phyloP scores from a whole-genome alignment of 2,329 filamentous ascomycete species.

The Aspergillus texensis region DNA sequence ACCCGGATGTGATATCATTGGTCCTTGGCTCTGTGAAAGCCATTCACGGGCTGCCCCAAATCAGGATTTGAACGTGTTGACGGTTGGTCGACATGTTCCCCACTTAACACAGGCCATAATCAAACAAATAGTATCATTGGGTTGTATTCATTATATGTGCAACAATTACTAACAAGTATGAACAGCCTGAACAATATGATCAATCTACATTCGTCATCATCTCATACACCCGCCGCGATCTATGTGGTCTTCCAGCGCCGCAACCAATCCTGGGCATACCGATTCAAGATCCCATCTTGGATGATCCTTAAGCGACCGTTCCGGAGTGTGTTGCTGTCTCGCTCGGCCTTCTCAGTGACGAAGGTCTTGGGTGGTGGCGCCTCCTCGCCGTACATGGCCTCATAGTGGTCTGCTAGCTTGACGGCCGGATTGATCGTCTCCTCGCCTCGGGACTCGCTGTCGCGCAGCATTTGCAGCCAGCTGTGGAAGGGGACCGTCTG shows the following conservation, averaged over 20 bases:
- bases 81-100: too few species aligned
- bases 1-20: not conserved
- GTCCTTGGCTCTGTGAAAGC: too few species aligned
- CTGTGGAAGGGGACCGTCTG: constrained; percentile 34
- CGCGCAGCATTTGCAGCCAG: constrained; percentile 38
- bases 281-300: constrained; percentile 34
- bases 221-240: not conserved
- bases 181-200: not conserved
- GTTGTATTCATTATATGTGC: not conserved
- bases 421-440: constrained; percentile 35
- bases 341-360: constrained; percentile 31
- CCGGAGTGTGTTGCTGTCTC: constrained; percentile 31
- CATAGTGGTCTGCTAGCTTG: constrained; percentile 35
- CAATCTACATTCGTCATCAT: not conserved
- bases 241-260: constrained; percentile 25
- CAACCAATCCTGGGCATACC: constrained; percentile 35
- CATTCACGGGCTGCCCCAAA: too few species aligned
- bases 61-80: too few species aligned
- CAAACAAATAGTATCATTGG: not conserved
- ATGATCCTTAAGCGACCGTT: constrained; percentile 31
- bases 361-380: constrained; percentile 20
- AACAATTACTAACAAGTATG: not conserved
- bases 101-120: too few species aligned
- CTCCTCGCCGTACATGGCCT: constrained; percentile 26
- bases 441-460: constrained; percentile 31